Percentiles rank a stretch among this genome's conserved stretches.
Evolutionary conservation across 2,329 filamentous ascomycete species (phyloP).

Genomic region (Xylariaceae sp.): DNA sequence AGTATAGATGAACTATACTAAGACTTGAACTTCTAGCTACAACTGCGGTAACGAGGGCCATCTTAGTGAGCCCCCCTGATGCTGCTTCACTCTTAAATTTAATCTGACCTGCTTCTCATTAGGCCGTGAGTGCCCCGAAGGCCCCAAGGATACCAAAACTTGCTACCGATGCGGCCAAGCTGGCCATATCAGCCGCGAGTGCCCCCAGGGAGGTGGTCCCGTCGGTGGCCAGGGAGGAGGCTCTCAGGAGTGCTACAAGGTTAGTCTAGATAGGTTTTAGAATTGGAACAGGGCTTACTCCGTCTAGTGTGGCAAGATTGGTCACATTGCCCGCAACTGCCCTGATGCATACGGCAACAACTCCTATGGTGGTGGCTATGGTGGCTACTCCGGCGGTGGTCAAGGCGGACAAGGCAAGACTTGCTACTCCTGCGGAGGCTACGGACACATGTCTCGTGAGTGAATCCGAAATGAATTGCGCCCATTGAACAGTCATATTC

Average conservation of each 20-base stretch:
- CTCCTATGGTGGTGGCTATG: constrained; percentile 42
- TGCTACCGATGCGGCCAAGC: constrained; percentile 76
- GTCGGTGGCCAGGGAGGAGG: constrained; percentile 44
- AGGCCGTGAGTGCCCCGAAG: constrained; percentile 88
- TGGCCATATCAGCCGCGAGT: constrained; percentile 91
- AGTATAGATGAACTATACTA: constrained; percentile 1
- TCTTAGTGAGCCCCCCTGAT: constrained; percentile 59
- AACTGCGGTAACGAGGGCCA: constrained; percentile 60
- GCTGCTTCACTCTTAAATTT: constrained; percentile 10
- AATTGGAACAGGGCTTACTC: constrained; percentile 2
- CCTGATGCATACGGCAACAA: constrained; percentile 56
- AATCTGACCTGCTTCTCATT: constrained; percentile 18
- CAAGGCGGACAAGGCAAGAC: constrained; percentile 62
- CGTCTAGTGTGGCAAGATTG: constrained; percentile 80
- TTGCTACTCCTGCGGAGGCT: constrained; percentile 97
- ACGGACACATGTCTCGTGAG: constrained; percentile 89
- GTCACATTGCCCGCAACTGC: constrained; percentile 94
- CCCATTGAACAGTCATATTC: background rate
- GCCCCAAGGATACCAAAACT: constrained; percentile 79
- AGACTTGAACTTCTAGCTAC: constrained; percentile 30
- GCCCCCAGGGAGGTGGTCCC: constrained; percentile 52
- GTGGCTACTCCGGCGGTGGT: constrained; percentile 40
- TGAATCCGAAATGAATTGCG: constrained; percentile 19
- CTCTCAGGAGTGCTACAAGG: constrained; percentile 85
- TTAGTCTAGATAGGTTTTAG: constrained; percentile 21